These are phyloP conservation scores for Fraxinus paxiana DNA, from an alignment of 305 asterid species.

Conservation along the genomic window DNA sequence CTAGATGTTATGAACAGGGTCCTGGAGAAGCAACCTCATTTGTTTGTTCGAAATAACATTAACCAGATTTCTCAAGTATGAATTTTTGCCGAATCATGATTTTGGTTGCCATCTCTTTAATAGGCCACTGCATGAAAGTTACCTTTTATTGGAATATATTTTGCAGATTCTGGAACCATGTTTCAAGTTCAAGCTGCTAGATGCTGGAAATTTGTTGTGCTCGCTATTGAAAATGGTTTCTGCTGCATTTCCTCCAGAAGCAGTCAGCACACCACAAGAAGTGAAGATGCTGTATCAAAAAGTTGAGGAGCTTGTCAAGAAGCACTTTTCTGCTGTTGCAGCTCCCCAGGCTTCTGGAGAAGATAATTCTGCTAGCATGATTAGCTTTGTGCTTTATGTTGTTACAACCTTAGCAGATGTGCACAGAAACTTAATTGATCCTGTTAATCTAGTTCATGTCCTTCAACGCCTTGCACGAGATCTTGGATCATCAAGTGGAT, in stretches of 20 bases:
- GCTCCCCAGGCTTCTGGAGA: slow-evolving; percentile 88
- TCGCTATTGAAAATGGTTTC: slow-evolving; percentile 90
- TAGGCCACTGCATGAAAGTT: slow-evolving; percentile 8
- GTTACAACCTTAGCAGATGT: slow-evolving; percentile 83
- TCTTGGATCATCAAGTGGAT: slow-evolving; percentile 73
- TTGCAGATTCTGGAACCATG: slow-evolving; percentile 96
- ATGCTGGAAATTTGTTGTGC: slow-evolving; percentile 95
- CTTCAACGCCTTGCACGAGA: slow-evolving; percentile 97
- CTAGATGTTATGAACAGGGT: slow-evolving; percentile 99
- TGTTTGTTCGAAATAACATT: slow-evolving; percentile 92
- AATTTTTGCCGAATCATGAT: slow-evolving; percentile 10
- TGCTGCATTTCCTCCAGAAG: slow-evolving; percentile 90
- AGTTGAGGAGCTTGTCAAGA: slow-evolving; percentile 93
- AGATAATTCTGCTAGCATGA: slow-evolving; percentile 88
- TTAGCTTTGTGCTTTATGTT: slow-evolving; percentile 88
- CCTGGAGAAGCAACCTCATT: slow-evolving; percentile 91
- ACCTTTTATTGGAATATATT: slow-evolving; percentile 17
- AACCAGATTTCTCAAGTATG: slow-evolving; percentile 91
- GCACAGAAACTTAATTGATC: slow-evolving; percentile 85
- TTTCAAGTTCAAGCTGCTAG: slow-evolving; percentile 95
- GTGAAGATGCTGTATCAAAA: slow-evolving; percentile 87
- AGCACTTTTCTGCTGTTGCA: slow-evolving; percentile 92
- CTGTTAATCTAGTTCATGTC: slow-evolving; percentile 75
- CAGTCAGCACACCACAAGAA: slow-evolving; percentile 71
- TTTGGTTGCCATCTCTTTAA: slow-evolving; percentile 23